Base-by-base conservation (phyloP, 2,329 filamentous ascomycete species). In the Penicillium sumatraense region DNA sequence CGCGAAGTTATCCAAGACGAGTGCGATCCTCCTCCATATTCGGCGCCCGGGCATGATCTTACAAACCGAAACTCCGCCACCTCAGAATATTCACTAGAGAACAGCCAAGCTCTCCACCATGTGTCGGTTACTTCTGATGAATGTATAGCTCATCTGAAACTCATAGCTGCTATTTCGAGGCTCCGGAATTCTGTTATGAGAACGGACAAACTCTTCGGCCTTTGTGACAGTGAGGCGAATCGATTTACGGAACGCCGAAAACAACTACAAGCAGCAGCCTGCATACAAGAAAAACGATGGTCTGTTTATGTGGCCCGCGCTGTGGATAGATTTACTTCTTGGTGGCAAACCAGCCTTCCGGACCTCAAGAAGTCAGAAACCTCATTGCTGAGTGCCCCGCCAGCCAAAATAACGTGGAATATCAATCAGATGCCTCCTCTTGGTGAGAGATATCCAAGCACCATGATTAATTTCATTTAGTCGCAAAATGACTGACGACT, bases 231-330 rank as follows among this genome's bases (percentile, higher is more conserved):
- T 26, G 49, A 51, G n/a, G 29, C 18, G 11, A 27, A 24, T 7
- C 18, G 26, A 7, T 51, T 51, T 45, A 27, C 38, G 9, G 21
- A 36, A 16, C 49, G 36, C 16, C 27, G 14, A 7, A 45, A 51
- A 20, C 49, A 44, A 16, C 13, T 20, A 6, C 27, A 51, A 24
- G 49, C 49, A 36, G 40, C 27, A 11, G 81, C 82, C 50, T 78
- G 79, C 47, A 75, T 90, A 26, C 79, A 85, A 13, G 89, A 91
- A 74, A 91, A 91, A 76, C 78, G 89, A 67, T 92, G 89, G 89
- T 83, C 83, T 0, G 68, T 91, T 9, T 91, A 86, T 67, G 80
- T 91, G 5, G 81, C 86, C 1, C 81, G 86, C 46, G 89, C 89
- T 1, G 88, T 86, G 0, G 83, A 87, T 46, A 81, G 89, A 6